Evolutionary conservation across 495 filamentous ascomycete species (phyloP), one percentile per base, ranked within the genome.

Genomic region (Lophiostoma macrostomum): DNA sequence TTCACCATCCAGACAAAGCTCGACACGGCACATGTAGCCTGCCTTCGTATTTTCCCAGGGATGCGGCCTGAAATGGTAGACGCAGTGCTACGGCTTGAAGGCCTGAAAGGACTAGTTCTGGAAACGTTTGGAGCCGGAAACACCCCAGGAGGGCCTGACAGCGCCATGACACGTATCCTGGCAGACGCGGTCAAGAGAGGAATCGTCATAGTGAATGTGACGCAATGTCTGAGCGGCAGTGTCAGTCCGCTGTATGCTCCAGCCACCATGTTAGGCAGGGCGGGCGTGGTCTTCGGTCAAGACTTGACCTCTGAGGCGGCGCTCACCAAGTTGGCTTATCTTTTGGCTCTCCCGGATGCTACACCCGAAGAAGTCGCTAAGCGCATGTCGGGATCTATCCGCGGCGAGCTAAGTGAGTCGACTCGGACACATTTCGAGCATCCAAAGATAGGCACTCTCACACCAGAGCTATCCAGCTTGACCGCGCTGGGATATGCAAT

Each of bases 61-160:
- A 95, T 98, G 71, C 85, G 87, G 67, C 89, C 93, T 3, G 85
- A 91, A 59, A 95, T 98, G 89, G 80, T 98, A 12, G 88, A 95
- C 65, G 86, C 85, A 5, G 90, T 98, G 16, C 74, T 97, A 47
- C 75, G 77, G 25, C 69, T 93, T n/a, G 80, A 88, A 4, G 82
- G 83, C 10, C 73, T 98, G 10, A 80, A 85, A 42, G 93, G 93
- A 0, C 70, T 98, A 34, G 83, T 98, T 16, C 74, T 98, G 22
- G 91, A 96, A 74, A 96, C 93, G 0, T 98, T 96, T 69, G 93
- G 93, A 25, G 87, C 91, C 56, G 93, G 93, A 25, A 98, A 96
- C 67, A 88, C 91, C 0, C 93, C 93, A 1, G 83, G 82, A 27
- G 88, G 88, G 5, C 81, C 82, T 28, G 93, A 97, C 67, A 86